A percentile compares a stretch with the other conserved stretches of the same genome.
Conservation (phyloP, 225 moss, liverwort and hornwort species). For the Pseudisothecium myosuroides region DNA sequence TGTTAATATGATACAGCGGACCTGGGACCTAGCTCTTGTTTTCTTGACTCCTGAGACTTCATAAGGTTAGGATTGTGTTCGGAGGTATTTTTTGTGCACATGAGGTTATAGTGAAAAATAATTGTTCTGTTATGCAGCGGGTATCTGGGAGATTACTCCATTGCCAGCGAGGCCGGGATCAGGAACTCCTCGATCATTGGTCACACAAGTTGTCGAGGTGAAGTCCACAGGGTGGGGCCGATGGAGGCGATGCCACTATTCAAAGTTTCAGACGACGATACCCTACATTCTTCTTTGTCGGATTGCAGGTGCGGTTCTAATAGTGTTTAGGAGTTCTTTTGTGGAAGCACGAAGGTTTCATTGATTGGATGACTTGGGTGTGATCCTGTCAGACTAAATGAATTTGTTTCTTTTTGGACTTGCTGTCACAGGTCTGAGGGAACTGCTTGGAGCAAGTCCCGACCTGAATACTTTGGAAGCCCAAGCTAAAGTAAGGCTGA, state of each 20-base stretch:
- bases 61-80: neutral
- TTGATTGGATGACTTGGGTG: neutral
- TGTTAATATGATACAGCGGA: neutral
- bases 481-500: slow-evolving; percentile 12
- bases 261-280: slow-evolving; percentile 65
- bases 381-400: neutral
- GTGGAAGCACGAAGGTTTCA: neutral
- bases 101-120: neutral
- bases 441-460: slow-evolving; percentile 62
- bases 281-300: slow-evolving; percentile 71
- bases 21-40: neutral
- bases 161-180: slow-evolving; percentile 40
- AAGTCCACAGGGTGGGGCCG: slow-evolving; percentile 78
- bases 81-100: neutral
- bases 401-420: neutral
- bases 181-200: slow-evolving; percentile 53
- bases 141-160: slow-evolving; percentile 71
- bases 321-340: neutral
- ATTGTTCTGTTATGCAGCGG: slow-evolving; percentile 36
- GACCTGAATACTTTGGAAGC: slow-evolving; percentile 23
- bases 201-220: slow-evolving; percentile 70
- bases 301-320: slow-evolving; percentile 44
- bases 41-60: neutral
- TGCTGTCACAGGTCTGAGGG: slow-evolving; percentile 46
- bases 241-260: slow-evolving; percentile 63